Conservation (phyloP, 2,329 filamentous ascomycete genomes). For the Monilinia aucupariae region DNA sequence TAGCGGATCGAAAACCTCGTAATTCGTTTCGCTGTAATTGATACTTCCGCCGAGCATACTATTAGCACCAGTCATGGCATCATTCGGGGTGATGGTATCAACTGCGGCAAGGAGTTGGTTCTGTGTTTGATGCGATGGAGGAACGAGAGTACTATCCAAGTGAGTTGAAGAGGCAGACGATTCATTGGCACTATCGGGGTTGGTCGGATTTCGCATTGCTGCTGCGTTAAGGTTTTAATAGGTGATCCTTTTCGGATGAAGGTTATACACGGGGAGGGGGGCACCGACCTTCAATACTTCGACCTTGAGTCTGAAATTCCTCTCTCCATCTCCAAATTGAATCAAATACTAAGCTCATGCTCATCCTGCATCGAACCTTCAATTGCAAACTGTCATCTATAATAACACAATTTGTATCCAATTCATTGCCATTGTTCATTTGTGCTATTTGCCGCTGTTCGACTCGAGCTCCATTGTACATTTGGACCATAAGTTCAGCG, state of each 20-base stretch:
- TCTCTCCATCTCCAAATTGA: slow-evolving; percentile 82
- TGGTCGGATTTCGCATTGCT: slow-evolving; percentile 80
- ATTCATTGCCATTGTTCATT: slow-evolving; percentile 36
- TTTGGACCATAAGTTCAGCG: slow-evolving; percentile 79
- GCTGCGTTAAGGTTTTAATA: slow-evolving; percentile 37
- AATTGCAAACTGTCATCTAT: slow-evolving; percentile 69
- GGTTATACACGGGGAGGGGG: slow-evolving; percentile 9
- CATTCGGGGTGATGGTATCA: slow-evolving; percentile 25
- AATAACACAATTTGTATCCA: slow-evolving; percentile 32
- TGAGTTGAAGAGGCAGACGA: slow-evolving; percentile 64
- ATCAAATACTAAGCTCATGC: slow-evolving; percentile 80
- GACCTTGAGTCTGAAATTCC: slow-evolving; percentile 67
- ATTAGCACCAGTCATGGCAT: slow-evolving; percentile 25
- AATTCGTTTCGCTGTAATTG: slow-evolving; percentile 62
- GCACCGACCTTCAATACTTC: slow-evolving; percentile 62
- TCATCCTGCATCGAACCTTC: slow-evolving; percentile 77
- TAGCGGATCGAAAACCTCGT: slow-evolving; percentile 86
- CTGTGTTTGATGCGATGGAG: slow-evolving; percentile 33
- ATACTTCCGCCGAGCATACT: slow-evolving; percentile 32
- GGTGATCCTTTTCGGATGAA: not conserved
- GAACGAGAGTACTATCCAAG: slow-evolving; percentile 55
- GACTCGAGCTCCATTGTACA: slow-evolving; percentile 61
- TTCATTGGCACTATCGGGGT: slow-evolving; percentile 72
- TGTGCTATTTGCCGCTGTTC: slow-evolving; percentile 40
- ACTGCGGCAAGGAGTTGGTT: slow-evolving; percentile 27